phyloP scores from a whole-genome alignment of 2,329 filamentous ascomycete genomes.

The Fusarium armeniacum region DNA sequence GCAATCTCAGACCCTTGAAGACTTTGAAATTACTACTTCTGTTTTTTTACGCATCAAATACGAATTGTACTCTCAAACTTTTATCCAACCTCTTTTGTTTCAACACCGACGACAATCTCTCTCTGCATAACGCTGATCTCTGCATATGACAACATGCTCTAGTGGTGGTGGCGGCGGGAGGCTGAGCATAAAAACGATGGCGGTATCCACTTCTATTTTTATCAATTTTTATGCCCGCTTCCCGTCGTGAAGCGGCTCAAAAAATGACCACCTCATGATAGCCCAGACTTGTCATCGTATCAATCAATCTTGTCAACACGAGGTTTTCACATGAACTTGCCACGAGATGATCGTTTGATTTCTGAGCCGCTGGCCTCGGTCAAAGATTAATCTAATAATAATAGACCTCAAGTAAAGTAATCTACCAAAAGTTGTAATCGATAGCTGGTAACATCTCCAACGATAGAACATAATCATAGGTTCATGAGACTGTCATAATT shows the following conservation, averaged over 20 bases:
- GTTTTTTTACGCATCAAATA: slow-evolving; percentile 11
- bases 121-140: slow-evolving; percentile 11
- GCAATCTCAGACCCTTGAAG: slow-evolving; percentile 11
- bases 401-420: too few relatives aligned
- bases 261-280: slow-evolving; percentile 9
- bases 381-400: not conserved
- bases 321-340: not conserved
- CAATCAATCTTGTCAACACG: slow-evolving; percentile 7
- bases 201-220: slow-evolving; percentile 39
- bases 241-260: slow-evolving; percentile 34
- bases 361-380: not conserved
- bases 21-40: not conserved
- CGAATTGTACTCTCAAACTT: not conserved
- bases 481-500: not conserved
- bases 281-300: not conserved
- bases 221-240: slow-evolving; percentile 31
- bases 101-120: slow-evolving; percentile 5
- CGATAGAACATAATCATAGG: not conserved
- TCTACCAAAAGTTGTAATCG: too few relatives aligned
- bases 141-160: slow-evolving; percentile 10
- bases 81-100: slow-evolving; percentile 29
- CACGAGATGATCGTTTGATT: slow-evolving; percentile 1
- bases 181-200: slow-evolving; percentile 34
- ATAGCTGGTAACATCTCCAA: not conserved
- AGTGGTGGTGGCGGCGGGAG: slow-evolving; percentile 30